Evolutionary conservation across 129 eudicot species (phyloP), one percentile per base, ranked within the genome.

Genomic region (Smallanthus sonchifolius): DNA sequence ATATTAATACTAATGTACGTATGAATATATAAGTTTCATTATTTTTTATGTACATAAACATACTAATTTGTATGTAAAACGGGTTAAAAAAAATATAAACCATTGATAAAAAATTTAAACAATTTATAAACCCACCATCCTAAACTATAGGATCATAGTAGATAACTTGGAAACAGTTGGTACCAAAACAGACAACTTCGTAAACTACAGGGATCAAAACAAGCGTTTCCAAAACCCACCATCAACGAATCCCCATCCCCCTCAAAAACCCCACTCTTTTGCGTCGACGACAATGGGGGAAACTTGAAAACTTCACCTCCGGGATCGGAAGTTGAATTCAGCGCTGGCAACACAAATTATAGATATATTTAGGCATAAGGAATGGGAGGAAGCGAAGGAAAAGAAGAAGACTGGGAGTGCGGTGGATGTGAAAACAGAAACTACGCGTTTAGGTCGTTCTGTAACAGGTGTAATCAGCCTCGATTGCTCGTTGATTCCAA

Each of bases 391-490:
- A 92, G 96, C 30, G 92, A 79, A 74, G 96, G 97, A n/a, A 86
- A 83, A 79, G 98, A 92, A 74, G 98, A 96, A 35, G 98, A 92
- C 59, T 92, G 98, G 98, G 95, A 92, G 85, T 92, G 98, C 81
- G 55, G 84, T 70, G 84, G 96, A 2, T 92, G 98, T 75, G 76
- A 61, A 30, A 92, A 92, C 74, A 74, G 95, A 28, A 92, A 92
- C 81, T 92, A 92, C 63, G 98, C 98, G n/a, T 92, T 92, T 79
- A 80, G 98, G 78, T 85, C 88, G 72, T 87, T 89, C 56, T 92
- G 98, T 74, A 92, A 92, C 77, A 75, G 98, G n/a, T 92, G 98
- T 67, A 92, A 89, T 81, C 95, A 87, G 79, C 95, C 96, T 15
- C 85, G 98, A 7, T 84, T 92, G 36, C 87, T 92, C 32, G 98